These are phyloP conservation scores for Clonostachys rhizophaga DNA, from an alignment of 2,329 filamentous ascomycete species.

Conservation along the genomic window DNA sequence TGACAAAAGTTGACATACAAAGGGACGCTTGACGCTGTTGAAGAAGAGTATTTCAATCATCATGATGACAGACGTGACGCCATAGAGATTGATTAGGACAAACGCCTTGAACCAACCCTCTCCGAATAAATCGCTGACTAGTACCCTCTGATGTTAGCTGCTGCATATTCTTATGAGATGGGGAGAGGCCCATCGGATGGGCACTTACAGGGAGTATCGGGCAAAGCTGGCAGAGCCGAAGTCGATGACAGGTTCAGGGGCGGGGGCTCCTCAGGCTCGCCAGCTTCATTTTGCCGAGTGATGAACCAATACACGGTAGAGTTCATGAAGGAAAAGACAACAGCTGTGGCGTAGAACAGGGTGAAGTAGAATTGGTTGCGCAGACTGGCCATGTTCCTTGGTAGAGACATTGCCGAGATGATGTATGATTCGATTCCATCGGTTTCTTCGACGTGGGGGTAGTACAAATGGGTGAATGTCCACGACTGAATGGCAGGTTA, in stretches of 20 bases:
- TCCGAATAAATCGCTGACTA: constrained; percentile 42
- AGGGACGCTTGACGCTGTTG: constrained; percentile 48
- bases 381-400: constrained; percentile 31
- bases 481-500: constrained; percentile 29
- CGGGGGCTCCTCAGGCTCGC: constrained; percentile 2
- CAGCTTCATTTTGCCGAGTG: constrained; percentile 21
- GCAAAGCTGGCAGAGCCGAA: background rate
- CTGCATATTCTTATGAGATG: too few relatives aligned
- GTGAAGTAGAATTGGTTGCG: constrained; percentile 41
- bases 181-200: too few relatives aligned
- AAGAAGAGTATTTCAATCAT: constrained; percentile 39
- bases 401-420: constrained; percentile 37
- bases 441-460: constrained; percentile 31
- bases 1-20: constrained; percentile 23
- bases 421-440: constrained; percentile 28
- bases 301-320: constrained; percentile 44
- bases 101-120: constrained; percentile 42
- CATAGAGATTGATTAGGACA: constrained; percentile 39
- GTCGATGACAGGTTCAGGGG: background rate
- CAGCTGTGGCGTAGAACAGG: constrained; percentile 40
- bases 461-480: constrained; percentile 47
- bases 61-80: constrained; percentile 34
- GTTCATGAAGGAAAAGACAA: constrained; percentile 44
- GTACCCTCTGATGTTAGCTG: background rate
- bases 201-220: constrained; percentile 11